These are phyloP conservation scores for Orbilia blumenaviensis DNA, from an alignment of 2,329 filamentous ascomycete genomes.

Conservation along the genomic window DNA sequence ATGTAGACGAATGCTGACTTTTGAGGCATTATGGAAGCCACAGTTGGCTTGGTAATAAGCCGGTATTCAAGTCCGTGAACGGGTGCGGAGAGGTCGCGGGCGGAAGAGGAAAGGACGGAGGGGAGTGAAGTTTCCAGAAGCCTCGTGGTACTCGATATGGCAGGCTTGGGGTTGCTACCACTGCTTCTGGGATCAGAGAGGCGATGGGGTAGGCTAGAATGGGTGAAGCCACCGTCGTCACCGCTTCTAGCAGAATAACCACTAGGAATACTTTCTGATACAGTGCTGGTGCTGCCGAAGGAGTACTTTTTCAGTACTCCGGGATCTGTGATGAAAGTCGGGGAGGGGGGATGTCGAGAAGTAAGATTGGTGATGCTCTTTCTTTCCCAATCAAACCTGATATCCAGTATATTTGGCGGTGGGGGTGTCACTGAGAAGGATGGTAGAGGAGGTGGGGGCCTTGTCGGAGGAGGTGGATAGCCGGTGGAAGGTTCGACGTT, in stretches of 20 bases:
- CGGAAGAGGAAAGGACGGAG: conserved; percentile 5
- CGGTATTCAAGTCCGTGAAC: conserved; percentile 2
- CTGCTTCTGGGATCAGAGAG: neutral
- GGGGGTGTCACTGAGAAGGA: neutral
- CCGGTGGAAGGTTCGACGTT: neutral
- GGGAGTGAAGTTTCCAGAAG: neutral
- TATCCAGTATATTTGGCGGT: conserved; percentile 23
- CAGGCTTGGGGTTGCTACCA: too few species aligned
- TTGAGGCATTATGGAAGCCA: conserved; percentile 15
- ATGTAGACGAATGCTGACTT: conserved; percentile 38
- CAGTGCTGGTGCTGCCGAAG: neutral
- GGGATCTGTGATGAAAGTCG: neutral
- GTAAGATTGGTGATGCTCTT: too few species aligned
- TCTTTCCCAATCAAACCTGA: conserved; percentile 45
- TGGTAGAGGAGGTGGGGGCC: neutral
- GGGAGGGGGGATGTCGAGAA: too few species aligned
- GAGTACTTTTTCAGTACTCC: neutral
- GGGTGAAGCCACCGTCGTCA: neutral
- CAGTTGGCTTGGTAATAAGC: neutral
- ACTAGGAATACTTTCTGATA: too few species aligned
- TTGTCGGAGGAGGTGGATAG: neutral
- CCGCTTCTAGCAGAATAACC: neutral
- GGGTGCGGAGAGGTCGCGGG: neutral
- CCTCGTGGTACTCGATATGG: too few species aligned
- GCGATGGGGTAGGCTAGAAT: neutral